Percentiles rank a stretch among this genome's conserved stretches.
These are phyloP conservation scores for Boletus edulis DNA, from an alignment of 768 basidiomycete genomes.

Conservation along the genomic window DNA sequence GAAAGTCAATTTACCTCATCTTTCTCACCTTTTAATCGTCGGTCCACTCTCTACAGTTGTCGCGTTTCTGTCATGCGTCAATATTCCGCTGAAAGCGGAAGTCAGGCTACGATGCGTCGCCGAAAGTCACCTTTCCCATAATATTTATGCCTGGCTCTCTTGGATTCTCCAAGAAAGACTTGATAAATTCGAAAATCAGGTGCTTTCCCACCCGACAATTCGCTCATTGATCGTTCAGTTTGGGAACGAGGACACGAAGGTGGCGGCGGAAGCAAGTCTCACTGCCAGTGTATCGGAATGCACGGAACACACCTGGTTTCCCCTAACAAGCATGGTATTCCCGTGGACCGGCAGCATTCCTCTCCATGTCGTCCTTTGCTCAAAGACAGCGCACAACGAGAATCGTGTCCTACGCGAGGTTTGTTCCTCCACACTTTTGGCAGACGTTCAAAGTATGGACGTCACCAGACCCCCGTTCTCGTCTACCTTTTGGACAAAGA, in stretches of 20 bases:
- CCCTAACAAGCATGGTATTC: background rate
- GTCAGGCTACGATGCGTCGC: background rate
- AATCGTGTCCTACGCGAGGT: background rate
- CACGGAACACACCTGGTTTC: no score
- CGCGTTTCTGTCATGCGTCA: slow-evolving; percentile 2
- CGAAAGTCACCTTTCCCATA: no score
- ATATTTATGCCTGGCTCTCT: no score
- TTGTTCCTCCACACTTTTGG: background rate
- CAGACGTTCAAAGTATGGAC: background rate
- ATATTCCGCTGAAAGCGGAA: background rate
- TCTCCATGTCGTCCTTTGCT: background rate
- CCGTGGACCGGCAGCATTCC: background rate
- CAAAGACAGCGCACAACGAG: background rate
- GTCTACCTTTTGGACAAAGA: slow-evolving; percentile 1
- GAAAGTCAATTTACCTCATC: background rate
- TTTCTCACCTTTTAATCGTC: slow-evolving; percentile 3
- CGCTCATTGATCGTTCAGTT: no score
- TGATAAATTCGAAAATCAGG: no score
- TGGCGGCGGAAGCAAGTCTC: background rate
- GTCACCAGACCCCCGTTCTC: background rate
- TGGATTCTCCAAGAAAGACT: no score
- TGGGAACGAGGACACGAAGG: no score
- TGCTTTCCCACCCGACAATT: no score
- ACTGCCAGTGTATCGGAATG: background rate
- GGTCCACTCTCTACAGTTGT: slow-evolving; percentile 3